These are phyloP conservation scores for Sinapis alba DNA, from an alignment of 441 rosid genomes.

Conservation along the genomic window DNA sequence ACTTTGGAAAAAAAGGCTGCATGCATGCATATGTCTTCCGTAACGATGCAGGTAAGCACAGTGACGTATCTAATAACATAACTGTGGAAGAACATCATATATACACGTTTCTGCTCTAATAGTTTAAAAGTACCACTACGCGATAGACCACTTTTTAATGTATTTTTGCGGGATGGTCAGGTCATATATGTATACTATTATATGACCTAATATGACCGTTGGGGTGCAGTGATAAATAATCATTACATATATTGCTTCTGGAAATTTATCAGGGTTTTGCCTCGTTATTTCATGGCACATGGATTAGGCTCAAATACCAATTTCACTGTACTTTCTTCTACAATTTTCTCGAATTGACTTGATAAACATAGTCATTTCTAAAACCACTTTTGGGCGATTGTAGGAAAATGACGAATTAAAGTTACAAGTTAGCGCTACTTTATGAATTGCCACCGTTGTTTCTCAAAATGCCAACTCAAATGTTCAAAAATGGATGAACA, in stretches of 20 bases:
- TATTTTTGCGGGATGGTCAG: background rate
- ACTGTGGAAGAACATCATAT: background rate
- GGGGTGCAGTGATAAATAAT: conserved; percentile 5
- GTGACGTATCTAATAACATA: background rate
- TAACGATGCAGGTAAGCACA: background rate
- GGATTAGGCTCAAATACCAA: background rate
- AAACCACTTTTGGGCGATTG: background rate
- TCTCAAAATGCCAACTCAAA: background rate
- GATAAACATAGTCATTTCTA: background rate
- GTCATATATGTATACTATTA: background rate
- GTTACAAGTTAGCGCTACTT: background rate
- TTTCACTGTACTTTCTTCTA: background rate
- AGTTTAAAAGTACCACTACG: conserved; percentile 1
- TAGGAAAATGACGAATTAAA: background rate
- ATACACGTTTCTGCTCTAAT: background rate
- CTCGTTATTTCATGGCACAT: conserved; percentile 16
- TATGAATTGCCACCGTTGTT: background rate
- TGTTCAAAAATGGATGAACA: background rate
- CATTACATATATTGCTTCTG: conserved; percentile 20
- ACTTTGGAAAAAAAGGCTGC: background rate
- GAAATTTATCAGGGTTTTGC: conserved; percentile 12
- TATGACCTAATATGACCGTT: conserved; percentile 17
- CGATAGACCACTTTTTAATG: background rate
- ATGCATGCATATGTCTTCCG: background rate
- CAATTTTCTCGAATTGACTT: conserved; percentile 26